phyloP scores from a whole-genome alignment of 2,329 filamentous ascomycete species.

The Aspergillus transmontanensis region DNA sequence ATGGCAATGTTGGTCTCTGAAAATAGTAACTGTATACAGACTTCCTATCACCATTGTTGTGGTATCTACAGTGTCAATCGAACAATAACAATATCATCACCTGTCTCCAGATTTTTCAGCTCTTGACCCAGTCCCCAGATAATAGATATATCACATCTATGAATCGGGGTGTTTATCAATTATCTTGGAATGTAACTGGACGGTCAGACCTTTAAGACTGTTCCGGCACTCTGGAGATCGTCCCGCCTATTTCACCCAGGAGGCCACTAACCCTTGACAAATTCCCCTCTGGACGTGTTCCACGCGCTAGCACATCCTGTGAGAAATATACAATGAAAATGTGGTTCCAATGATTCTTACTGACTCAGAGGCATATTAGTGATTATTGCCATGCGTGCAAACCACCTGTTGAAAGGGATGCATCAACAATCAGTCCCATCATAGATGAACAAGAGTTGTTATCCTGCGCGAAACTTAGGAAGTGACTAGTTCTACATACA shows the following conservation, averaged over 20 bases:
- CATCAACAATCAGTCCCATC: background rate
- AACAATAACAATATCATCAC: background rate
- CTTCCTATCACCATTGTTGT: background rate
- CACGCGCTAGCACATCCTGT: constrained; percentile 12
- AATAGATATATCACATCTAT: constrained; percentile 24
- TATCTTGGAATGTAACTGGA: constrained; percentile 11
- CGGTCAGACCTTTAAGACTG: constrained; percentile 17
- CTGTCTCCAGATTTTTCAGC: background rate
- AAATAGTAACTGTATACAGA: background rate
- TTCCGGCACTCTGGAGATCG: constrained; percentile 21
- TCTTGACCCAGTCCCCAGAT: background rate
- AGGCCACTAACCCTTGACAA: constrained; percentile 19
- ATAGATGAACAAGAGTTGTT: background rate
- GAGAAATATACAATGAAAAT: background rate
- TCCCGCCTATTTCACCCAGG: constrained; percentile 15
- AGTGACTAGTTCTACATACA: background rate
- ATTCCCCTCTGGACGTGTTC: constrained; percentile 23
- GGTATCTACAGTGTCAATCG: background rate
- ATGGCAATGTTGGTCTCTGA: background rate
- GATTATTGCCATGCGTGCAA: background rate
- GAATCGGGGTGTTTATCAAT: constrained; percentile 11
- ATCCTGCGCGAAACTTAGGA: background rate
- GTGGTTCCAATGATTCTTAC: background rate
- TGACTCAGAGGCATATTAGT: background rate
- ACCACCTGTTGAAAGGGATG: background rate